phyloP scores from a whole-genome alignment of 2,329 filamentous ascomycete genomes.

The Canariomyces notabilis region DNA sequence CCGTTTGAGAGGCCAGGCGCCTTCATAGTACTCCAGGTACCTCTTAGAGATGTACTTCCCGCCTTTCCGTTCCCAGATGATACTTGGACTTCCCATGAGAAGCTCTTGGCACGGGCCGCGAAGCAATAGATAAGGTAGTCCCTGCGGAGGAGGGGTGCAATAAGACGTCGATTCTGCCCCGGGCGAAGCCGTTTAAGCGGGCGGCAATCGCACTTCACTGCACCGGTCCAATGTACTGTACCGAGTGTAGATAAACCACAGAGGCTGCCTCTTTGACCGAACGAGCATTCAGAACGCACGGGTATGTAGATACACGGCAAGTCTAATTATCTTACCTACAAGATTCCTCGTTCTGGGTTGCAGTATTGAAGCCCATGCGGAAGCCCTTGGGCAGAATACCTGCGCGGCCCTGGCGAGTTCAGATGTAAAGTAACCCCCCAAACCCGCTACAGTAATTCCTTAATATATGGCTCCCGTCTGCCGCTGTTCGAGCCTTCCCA shows the following conservation, averaged over 20 bases:
- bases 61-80: conserved; percentile 9
- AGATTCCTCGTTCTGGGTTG: conserved; percentile 8
- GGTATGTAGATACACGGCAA: neutral
- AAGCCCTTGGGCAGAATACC: too few relatives aligned
- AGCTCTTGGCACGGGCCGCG: conserved; percentile 8
- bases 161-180: conserved; percentile 15
- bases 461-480: conserved; percentile 9
- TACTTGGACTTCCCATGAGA: conserved; percentile 1
- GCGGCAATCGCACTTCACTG: conserved; percentile 5
- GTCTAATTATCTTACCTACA: neutral
- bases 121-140: conserved; percentile 7
- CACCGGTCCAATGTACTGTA: too few relatives aligned
- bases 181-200: conserved; percentile 5
- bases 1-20: conserved; percentile 22
- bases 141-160: conserved; percentile 5
- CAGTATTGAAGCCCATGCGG: conserved; percentile 18
- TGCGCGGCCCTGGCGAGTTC: conserved; percentile 9
- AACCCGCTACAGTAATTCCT: neutral
- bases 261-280: neutral
- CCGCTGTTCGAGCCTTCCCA: conserved; percentile 15
- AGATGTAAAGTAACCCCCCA: conserved; percentile 3
- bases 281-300: too few relatives aligned
- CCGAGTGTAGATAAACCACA: neutral
- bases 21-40: conserved; percentile 11
- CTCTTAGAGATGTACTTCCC: conserved; percentile 11